A percentile compares a stretch with the other conserved stretches of the same genome.
phyloP scores from a whole-genome alignment of 2,329 filamentous ascomycete genomes.

The Pseudogymnoascus sp. region DNA sequence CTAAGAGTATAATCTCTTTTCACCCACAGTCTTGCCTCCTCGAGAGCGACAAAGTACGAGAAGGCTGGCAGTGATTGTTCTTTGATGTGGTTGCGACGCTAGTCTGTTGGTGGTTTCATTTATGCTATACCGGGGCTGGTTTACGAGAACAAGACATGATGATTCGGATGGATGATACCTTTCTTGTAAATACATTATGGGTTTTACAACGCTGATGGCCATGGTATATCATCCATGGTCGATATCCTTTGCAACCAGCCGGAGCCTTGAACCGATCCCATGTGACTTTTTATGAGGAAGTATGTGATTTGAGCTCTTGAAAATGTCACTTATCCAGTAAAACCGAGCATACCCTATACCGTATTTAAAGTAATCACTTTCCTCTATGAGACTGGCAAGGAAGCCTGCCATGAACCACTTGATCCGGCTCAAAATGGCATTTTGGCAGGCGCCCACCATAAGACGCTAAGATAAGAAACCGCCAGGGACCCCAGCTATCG shows the following conservation, averaged over 20 bases:
- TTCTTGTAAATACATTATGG: conserved; percentile 1
- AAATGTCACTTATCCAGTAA: neutral
- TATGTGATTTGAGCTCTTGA: neutral
- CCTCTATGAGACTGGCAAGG: neutral
- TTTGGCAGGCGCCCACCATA: conserved; percentile 3
- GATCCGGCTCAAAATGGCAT: neutral
- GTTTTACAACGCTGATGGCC: neutral
- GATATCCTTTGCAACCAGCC: neutral
- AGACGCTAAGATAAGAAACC: conserved; percentile 2
- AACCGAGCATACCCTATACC: neutral
- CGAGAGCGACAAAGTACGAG: conserved; percentile 23
- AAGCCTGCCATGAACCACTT: neutral
- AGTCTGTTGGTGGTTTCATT: neutral
- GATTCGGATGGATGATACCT: conserved; percentile 1
- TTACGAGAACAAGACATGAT: conserved; percentile 3
- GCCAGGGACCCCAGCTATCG: conserved; percentile 7
- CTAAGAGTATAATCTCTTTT: conserved; percentile 3
- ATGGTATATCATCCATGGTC: neutral
- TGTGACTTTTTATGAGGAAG: neutral
- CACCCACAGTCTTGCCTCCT: neutral
- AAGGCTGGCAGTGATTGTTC: conserved; percentile 22
- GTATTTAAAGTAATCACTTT: neutral
- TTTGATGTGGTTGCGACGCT: neutral
- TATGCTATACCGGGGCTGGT: neutral
- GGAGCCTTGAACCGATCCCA: neutral